Evolutionary conservation across 768 basidiomycete species (phyloP).

Genomic region (Boletus tylopilopsis): DNA sequence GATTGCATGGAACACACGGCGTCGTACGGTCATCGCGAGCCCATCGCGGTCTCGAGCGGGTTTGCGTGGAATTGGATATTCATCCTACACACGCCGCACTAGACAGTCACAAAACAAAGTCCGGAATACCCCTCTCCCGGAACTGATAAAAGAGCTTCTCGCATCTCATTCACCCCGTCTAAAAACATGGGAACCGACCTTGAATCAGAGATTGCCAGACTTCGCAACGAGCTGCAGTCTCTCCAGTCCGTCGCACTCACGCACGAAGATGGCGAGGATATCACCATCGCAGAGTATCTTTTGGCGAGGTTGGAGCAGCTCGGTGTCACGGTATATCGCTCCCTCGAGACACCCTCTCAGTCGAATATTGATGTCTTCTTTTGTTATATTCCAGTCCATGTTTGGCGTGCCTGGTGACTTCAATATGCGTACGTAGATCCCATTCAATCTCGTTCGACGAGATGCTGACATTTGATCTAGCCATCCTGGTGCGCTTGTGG

Average conservation of each 20-base stretch:
- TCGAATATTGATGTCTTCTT: background rate
- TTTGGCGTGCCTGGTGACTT: slow-evolving; percentile 88
- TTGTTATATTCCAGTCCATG: slow-evolving; percentile 57
- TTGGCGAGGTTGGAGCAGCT: slow-evolving; percentile 61
- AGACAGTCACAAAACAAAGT: too few relatives aligned
- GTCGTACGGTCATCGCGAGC: too few relatives aligned
- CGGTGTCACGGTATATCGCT: slow-evolving; percentile 50
- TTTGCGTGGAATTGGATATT: too few relatives aligned
- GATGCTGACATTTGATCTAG: slow-evolving; percentile 11
- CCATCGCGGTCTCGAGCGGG: too few relatives aligned
- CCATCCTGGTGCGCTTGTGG: slow-evolving; percentile 25
- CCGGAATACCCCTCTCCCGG: too few relatives aligned
- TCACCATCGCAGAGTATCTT: slow-evolving; percentile 57
- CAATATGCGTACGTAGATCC: slow-evolving; percentile 50
- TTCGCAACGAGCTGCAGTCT: slow-evolving; percentile 43
- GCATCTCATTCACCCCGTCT: background rate
- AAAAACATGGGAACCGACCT: slow-evolving; percentile 26
- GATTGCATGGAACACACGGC: too few relatives aligned
- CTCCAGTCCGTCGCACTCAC: slow-evolving; percentile 37
- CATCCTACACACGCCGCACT: too few relatives aligned
- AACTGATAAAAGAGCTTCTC: too few relatives aligned
- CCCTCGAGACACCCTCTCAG: background rate
- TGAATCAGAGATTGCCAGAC: slow-evolving; percentile 45
- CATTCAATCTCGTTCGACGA: background rate
- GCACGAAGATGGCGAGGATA: slow-evolving; percentile 36